phyloP scores from a whole-genome alignment of 2,329 filamentous ascomycete species.

The Pseudocercospora musae region DNA sequence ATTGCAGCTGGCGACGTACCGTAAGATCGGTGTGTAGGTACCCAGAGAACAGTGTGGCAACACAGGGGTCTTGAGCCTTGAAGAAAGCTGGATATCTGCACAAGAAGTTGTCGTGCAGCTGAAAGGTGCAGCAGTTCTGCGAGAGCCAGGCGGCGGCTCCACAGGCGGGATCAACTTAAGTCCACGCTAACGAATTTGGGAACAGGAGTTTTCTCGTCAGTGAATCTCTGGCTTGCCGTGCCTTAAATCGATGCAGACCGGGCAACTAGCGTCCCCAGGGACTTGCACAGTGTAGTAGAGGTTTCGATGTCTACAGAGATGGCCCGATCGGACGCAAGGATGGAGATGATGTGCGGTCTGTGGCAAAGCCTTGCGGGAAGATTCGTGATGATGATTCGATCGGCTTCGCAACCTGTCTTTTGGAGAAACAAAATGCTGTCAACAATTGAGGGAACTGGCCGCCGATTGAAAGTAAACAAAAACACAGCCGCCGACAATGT shows the following conservation, averaged over 20 bases:
- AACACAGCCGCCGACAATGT: slow-evolving; percentile 19
- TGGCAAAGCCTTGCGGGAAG: background rate
- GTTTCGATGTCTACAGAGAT: background rate
- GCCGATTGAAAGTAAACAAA: slow-evolving; percentile 15
- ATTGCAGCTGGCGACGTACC: slow-evolving; percentile 9
- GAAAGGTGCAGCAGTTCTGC: slow-evolving; percentile 2
- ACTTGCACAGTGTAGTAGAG: background rate
- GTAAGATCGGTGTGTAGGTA: slow-evolving; percentile 24
- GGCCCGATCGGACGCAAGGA: background rate
- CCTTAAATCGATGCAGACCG: background rate
- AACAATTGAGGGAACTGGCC: slow-evolving; percentile 13
- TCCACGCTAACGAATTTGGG: slow-evolving; percentile 1
- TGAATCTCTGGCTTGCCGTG: background rate
- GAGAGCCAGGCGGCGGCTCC: background rate
- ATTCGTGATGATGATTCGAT: background rate
- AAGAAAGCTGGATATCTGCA: background rate
- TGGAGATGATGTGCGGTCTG: background rate
- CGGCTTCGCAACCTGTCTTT: background rate
- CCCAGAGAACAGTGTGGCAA: slow-evolving; percentile 7
- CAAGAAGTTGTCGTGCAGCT: background rate
- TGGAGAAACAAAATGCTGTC: slow-evolving; percentile 7
- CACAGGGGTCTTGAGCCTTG: background rate
- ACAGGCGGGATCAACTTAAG: background rate
- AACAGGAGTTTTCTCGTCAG: background rate
- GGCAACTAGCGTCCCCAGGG: background rate